Evolutionary conservation across 495 filamentous ascomycete species (phyloP), one percentile per base, ranked within the genome.

Genomic region (Penicillium psychrofluorescens): DNA sequence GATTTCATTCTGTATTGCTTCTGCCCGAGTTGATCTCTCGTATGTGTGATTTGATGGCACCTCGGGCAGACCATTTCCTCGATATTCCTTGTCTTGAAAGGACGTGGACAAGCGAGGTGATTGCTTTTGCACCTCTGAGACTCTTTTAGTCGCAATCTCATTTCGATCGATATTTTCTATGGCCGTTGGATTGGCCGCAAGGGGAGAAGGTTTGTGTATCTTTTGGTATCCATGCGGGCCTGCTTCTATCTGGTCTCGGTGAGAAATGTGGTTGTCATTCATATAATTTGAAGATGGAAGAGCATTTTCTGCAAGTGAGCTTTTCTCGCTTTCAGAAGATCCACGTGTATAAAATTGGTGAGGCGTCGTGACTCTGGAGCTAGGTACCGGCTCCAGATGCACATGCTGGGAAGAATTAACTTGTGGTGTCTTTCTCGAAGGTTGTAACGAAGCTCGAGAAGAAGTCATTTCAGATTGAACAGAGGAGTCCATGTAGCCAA

Each of bases 191-290:
- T 55, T 52, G 37, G 54, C 49, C 9, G 66, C 52, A 13, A 69
- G 57, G 15, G 63, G 64, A 2, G 66, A 70, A 2, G 64, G 59
- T 40, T 59, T 66, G 49, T 64, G 64, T 2, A 14, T 49, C 35
- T 49, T 62, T 14, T 52, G 45, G 16, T 48, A 37, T 13, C 43
- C 48, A 27, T 48, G 56, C 7, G 50, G 15, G 8, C 41, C 36
- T 7, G 38, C 34, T 16, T 55, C 44, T 10, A 38, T 39, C 9
- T 46, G 38, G 10, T 36, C 13, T 43, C 53, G 52, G 12, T 43
- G 38, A 3, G 46, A 30, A 11, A 40, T 28, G 32, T 11, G 15
- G 15, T 16, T 16, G 15, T 4, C 15, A 16, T 16, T 16, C 15
- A 16, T 4, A 16, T 1, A 16, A 16, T 16, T 16, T 16, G 15